Conservation (phyloP, 1,284 basidiomycete species). For the Sphagnurus paluster region DNA sequence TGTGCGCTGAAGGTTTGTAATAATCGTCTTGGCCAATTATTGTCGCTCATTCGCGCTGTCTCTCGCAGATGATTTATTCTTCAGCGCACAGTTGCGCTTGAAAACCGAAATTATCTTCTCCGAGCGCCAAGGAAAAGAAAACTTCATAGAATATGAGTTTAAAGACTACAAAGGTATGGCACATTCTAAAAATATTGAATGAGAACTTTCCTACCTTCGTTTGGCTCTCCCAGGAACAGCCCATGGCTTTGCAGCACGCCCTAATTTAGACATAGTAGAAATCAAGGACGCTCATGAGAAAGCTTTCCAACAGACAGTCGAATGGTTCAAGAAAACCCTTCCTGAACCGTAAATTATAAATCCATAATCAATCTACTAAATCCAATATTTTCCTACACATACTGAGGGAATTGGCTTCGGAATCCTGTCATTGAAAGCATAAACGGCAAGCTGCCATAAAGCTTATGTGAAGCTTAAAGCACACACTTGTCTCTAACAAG, state of each 20-base stretch:
- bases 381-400: neutral
- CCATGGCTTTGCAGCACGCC: constrained; percentile 59
- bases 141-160: constrained; percentile 54
- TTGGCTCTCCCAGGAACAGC: constrained; percentile 40
- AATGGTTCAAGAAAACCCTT: constrained; percentile 48
- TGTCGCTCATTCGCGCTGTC: neutral
- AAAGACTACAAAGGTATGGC: constrained; percentile 52
- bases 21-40: neutral
- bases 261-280: constrained; percentile 45
- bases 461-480: too few relatives aligned
- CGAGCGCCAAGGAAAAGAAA: constrained; percentile 41
- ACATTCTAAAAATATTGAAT: neutral
- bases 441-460: too few relatives aligned
- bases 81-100: constrained; percentile 40
- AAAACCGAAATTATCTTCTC: constrained; percentile 46
- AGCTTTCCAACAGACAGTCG: constrained; percentile 42
- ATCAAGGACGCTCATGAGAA: constrained; percentile 53
- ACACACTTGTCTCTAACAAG: too few relatives aligned
- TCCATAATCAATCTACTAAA: too few relatives aligned
- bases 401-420: too few relatives aligned
- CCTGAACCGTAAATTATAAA: neutral
- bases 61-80: constrained; percentile 48
- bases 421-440: too few relatives aligned
- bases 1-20: constrained; percentile 16
- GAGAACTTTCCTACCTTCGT: neutral